These are phyloP conservation scores for Puya raimondii DNA, from an alignment of 176 grass and related monocot species.

Conservation along the genomic window DNA sequence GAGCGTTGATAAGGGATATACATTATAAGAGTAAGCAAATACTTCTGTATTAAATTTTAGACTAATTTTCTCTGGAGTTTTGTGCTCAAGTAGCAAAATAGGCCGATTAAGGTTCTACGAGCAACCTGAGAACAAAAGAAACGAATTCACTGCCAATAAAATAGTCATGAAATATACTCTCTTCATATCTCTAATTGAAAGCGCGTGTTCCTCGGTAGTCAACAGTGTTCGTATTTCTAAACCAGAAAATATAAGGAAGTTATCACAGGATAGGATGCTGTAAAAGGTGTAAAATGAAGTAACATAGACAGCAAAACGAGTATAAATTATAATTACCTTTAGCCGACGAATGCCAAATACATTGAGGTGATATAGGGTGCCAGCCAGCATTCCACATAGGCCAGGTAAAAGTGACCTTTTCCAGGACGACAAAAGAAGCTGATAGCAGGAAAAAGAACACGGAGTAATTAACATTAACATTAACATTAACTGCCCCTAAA, in stretches of 20 bases:
- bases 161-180: too few relatives aligned
- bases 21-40: too few relatives aligned
- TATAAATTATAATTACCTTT: slow-evolving; percentile 40
- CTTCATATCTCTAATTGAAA: too few relatives aligned
- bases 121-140: background rate
- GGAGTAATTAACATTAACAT: slow-evolving; percentile 2
- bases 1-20: too few relatives aligned
- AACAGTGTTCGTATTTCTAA: too few relatives aligned
- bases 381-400: slow-evolving; percentile 73
- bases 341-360: slow-evolving; percentile 48
- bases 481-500: slow-evolving; percentile 9
- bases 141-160: background rate
- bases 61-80: background rate
- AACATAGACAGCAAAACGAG: background rate
- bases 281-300: background rate
- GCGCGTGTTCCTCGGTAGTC: too few relatives aligned
- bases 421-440: slow-evolving; percentile 92
- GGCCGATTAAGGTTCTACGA: background rate
- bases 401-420: slow-evolving; percentile 79
- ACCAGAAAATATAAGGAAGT: too few relatives aligned
- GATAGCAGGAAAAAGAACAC: slow-evolving; percentile 12
- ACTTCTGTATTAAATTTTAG: too few relatives aligned
- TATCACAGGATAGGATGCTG: too few relatives aligned
- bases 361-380: slow-evolving; percentile 74
- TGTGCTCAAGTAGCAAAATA: background rate